These are phyloP conservation scores for Coniochaeta hoffmannii DNA, from an alignment of 2,329 filamentous ascomycete genomes.

Conservation along the genomic window DNA sequence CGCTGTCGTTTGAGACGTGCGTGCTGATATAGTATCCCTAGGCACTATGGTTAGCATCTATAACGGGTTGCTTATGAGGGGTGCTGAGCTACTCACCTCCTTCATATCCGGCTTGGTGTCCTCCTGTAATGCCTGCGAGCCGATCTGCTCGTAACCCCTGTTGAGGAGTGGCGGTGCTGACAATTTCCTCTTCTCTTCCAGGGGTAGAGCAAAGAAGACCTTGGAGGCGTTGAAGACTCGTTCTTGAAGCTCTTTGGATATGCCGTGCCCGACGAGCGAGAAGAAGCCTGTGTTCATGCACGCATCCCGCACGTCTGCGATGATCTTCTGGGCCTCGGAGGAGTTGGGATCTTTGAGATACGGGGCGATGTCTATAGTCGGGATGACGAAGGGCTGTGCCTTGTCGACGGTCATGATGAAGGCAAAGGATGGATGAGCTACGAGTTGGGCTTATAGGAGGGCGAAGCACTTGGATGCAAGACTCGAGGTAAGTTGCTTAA, in stretches of 20 bases:
- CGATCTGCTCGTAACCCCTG: constrained; percentile 42
- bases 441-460: too few relatives aligned
- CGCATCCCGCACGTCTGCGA: constrained; percentile 22
- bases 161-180: constrained; percentile 21
- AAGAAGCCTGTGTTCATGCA: constrained; percentile 24
- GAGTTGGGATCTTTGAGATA: constrained; percentile 21
- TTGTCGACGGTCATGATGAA: constrained; percentile 2
- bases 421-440: neutral
- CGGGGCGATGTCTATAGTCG: constrained; percentile 24
- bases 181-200: constrained; percentile 35
- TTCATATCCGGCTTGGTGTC: constrained; percentile 38
- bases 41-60: neutral
- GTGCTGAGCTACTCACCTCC: constrained; percentile 19
- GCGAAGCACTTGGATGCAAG: too few relatives aligned
- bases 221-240: constrained; percentile 21
- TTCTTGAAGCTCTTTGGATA: constrained; percentile 14
- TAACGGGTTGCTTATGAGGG: neutral
- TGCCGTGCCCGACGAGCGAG: constrained; percentile 19
- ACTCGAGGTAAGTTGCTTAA: neutral
- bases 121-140: constrained; percentile 36
- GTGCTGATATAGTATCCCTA: constrained; percentile 31
- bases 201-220: constrained; percentile 39
- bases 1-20: constrained; percentile 22
- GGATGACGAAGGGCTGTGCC: constrained; percentile 12
- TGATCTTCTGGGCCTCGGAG: constrained; percentile 16